Conservation (phyloP, 2,329 filamentous ascomycete genomes). For the Corinectria fuckeliana region DNA sequence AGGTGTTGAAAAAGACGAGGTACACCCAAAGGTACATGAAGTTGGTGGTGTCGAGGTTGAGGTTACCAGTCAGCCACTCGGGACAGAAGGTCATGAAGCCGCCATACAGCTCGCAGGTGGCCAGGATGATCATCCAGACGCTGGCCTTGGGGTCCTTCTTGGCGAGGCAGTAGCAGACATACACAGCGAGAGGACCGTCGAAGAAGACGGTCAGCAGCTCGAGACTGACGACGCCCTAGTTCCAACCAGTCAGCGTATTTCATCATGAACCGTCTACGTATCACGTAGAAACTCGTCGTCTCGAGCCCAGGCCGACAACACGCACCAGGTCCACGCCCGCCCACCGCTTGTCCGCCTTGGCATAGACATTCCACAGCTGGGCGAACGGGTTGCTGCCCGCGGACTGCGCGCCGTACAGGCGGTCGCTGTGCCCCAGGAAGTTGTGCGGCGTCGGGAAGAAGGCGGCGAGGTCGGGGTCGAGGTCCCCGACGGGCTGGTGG, state of each 20-base stretch:
- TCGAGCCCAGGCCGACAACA: slow-evolving; percentile 2
- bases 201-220: slow-evolving; percentile 71
- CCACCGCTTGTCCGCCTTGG: slow-evolving; percentile 68
- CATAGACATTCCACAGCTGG: slow-evolving; percentile 73
- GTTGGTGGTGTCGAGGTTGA: slow-evolving; percentile 69
- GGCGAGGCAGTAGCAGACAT: slow-evolving; percentile 66
- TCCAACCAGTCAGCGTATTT: neutral
- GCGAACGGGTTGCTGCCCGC: slow-evolving; percentile 62
- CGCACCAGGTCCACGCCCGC: slow-evolving; percentile 65
- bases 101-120: slow-evolving; percentile 71
- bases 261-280: neutral
- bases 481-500: slow-evolving; percentile 44
- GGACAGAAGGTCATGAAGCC: slow-evolving; percentile 76
- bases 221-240: slow-evolving; percentile 64
- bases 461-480: slow-evolving; percentile 35
- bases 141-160: slow-evolving; percentile 61
- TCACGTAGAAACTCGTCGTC: neutral
- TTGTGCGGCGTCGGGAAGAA: slow-evolving; percentile 58
- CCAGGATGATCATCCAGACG: slow-evolving; percentile 69
- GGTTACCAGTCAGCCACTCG: slow-evolving; percentile 69
- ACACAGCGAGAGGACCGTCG: slow-evolving; percentile 64
- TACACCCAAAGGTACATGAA: slow-evolving; percentile 74
- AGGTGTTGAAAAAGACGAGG: slow-evolving; percentile 71
- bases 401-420: slow-evolving; percentile 63
- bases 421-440: slow-evolving; percentile 56